Evolutionary conservation across 345 rosid species (phyloP).

Genomic region (Psidium friedrichsthalianum): DNA sequence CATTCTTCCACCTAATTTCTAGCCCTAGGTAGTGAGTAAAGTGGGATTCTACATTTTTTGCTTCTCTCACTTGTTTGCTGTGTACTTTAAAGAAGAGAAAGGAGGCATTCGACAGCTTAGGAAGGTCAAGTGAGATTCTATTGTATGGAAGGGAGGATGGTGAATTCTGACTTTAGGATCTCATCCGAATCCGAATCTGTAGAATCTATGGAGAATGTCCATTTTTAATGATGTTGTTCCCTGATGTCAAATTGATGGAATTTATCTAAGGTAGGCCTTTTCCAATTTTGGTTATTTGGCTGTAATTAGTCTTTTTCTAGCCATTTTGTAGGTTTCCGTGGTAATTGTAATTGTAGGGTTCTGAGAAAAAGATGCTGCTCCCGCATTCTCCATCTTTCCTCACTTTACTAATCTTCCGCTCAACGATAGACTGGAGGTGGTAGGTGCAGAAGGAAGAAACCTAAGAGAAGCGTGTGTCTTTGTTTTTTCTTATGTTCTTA

Average conservation of each 20-base stretch:
- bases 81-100: neutral
- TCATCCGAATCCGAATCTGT: neutral
- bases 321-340: neutral
- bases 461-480: neutral
- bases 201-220: neutral
- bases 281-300: neutral
- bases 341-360: neutral
- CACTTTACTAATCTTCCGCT: neutral
- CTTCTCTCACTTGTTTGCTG: neutral
- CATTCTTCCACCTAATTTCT: neutral
- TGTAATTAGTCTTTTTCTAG: neutral
- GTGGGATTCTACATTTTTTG: neutral
- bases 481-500: neutral
- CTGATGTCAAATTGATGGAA: neutral
- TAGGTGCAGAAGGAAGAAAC: neutral
- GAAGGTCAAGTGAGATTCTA: neutral
- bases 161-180: neutral
- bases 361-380: neutral
- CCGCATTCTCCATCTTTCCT: neutral
- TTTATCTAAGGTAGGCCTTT: neutral
- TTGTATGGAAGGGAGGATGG: neutral
- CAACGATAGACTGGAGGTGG: neutral
- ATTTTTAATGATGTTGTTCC: neutral
- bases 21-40: neutral
- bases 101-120: neutral